A percentile compares a stretch with the other conserved stretches of the same genome.
phyloP scores from a whole-genome alignment of 169 alveolate species.

The Plasmodium coatneyi region DNA sequence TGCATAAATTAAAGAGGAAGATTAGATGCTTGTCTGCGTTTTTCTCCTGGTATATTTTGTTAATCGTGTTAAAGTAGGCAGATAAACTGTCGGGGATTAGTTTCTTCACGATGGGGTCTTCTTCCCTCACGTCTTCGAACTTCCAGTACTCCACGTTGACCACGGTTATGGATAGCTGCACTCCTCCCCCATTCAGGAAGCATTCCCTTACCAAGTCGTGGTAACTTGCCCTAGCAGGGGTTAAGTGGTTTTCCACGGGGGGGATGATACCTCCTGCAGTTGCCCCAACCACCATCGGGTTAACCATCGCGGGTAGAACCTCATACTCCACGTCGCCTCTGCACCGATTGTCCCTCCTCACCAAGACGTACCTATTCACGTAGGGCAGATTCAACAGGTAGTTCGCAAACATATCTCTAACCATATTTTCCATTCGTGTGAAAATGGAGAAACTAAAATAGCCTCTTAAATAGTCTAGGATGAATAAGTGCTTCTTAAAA shows the following conservation, averaged over 20 bases:
- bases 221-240: neutral
- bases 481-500: slow-evolving; percentile 44
- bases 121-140: slow-evolving; percentile 50
- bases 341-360: neutral
- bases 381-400: slow-evolving; percentile 30
- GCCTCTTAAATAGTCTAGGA: slow-evolving; percentile 25
- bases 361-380: slow-evolving; percentile 15
- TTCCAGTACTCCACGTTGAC: slow-evolving; percentile 61
- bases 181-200: neutral
- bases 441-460: slow-evolving; percentile 39
- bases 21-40: slow-evolving; percentile 44
- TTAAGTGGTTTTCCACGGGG: neutral
- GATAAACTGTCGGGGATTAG: slow-evolving; percentile 21
- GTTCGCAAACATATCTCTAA: slow-evolving; percentile 29
- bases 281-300: neutral
- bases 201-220: neutral
- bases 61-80: slow-evolving; percentile 20
- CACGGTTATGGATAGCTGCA: slow-evolving; percentile 53
- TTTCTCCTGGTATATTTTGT: slow-evolving; percentile 45
- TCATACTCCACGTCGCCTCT: neutral
- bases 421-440: slow-evolving; percentile 35
- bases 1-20: slow-evolving; percentile 42
- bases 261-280: too few species aligned
- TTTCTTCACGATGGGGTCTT: slow-evolving; percentile 4
- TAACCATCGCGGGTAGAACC: neutral